Percentiles rank a stretch among this genome's conserved stretches.
These are phyloP conservation scores for Capsicum chinense DNA, from an alignment of 257 asterid species.

Conservation along the genomic window DNA sequence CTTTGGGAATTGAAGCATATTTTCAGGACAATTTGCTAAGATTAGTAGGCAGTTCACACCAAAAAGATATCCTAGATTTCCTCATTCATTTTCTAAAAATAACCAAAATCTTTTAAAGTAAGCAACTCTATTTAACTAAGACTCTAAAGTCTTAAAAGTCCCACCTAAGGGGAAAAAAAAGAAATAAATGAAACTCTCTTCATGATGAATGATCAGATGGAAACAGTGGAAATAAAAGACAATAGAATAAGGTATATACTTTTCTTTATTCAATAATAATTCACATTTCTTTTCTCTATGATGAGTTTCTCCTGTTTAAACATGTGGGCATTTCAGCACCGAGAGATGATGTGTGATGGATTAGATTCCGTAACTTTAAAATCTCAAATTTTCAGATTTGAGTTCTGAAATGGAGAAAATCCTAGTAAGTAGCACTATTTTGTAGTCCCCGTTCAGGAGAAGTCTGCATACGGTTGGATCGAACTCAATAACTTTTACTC, in stretches of 20 bases:
- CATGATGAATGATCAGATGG: not conserved
- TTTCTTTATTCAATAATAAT: constrained; percentile 52
- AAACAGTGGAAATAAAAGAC: constrained; percentile 21
- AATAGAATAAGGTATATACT: not conserved
- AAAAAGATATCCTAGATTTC: constrained; percentile 17
- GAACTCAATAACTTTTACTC: not conserved
- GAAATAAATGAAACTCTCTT: not conserved
- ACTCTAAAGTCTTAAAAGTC: not conserved
- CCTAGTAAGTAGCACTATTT: not conserved
- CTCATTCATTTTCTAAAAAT: constrained; percentile 28
- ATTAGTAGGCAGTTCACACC: constrained; percentile 3
- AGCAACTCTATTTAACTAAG: not conserved
- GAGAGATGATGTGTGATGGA: not conserved
- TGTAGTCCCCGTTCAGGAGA: not conserved
- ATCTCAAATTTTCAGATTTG: accelerated
- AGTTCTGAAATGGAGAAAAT: not conserved
- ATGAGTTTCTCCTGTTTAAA: constrained; percentile 57
- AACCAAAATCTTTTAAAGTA: constrained; percentile 25
- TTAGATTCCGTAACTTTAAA: not conserved
- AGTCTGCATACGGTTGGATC: not conserved
- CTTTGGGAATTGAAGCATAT: constrained; percentile 18
- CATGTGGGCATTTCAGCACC: constrained; percentile 57
- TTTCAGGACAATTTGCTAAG: constrained; percentile 13
- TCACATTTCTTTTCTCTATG: constrained; percentile 37
- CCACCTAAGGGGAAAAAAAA: not conserved